Base-by-base conservation (phyloP, 345 rosid species). In the Eucalyptus urophylla region DNA sequence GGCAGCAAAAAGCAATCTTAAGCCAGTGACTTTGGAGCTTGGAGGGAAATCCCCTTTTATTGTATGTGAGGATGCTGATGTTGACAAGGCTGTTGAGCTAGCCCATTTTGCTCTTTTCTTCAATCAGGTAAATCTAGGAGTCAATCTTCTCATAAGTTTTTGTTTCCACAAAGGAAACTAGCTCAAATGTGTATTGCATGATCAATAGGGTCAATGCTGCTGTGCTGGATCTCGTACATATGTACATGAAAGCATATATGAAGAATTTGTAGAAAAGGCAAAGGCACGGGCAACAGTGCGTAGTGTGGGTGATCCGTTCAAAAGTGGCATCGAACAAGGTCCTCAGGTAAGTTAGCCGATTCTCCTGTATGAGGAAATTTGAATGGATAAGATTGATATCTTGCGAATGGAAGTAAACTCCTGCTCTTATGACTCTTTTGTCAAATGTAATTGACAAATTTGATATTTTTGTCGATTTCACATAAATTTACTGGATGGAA, bases 11-110 rank as follows among this genome's bases (percentile, higher is more conserved):
- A 97, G 97, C 93, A 97, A 97, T 92, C 98, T 97, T 88, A 97
- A 97, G 94, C 87, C 99, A 21, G 99, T 95, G 88, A 97, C 98
- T 87, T 92, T 97, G 92, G 99, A 97, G 93, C 99, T 97, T 49
- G 99, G 99, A 90, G 99, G 99, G 87, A 97, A 97, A 95, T 97
- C 99, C 29, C 98, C 99, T 45, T 97, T 97, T 90, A 96, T 97
- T 88, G 94, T 97, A 56, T 97, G 99, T 80, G 96, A 96, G 92
- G 99, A 97, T 94, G 98, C 99, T 88, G 97, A 97, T 91, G 93
- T 97, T 4, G 99, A 97, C 89, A 89, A 95, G 88, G 99, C 99
- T 7, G 99, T 94, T 60, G 98, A 97, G 92, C 86, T 92, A 8
- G 98, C 99, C 40, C 99, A 97, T 90, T 89, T 87, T 54, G 99